phyloP scores from a whole-genome alignment of 768 basidiomycete species.

The Tulasnella sp. region DNA sequence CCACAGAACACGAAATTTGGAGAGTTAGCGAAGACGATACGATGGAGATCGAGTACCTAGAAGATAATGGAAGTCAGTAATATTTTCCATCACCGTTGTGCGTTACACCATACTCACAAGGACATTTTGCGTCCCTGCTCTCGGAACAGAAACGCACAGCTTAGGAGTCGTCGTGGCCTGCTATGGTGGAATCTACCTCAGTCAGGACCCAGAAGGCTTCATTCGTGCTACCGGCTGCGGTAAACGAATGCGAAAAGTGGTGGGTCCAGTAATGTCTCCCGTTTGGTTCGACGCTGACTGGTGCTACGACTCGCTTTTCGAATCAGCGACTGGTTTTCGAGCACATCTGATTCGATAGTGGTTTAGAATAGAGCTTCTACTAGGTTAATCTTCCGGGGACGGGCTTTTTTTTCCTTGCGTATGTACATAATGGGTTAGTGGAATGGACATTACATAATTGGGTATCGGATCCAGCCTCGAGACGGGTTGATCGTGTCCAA shows the following conservation, averaged over 20 bases:
- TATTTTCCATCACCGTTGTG: neutral
- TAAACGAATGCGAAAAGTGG: neutral
- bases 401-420: neutral
- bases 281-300: neutral
- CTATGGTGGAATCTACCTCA: neutral
- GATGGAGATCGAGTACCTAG: neutral
- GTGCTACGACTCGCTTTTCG: neutral
- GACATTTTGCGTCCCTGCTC: neutral
- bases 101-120: no score
- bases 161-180: neutral
- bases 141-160: neutral
- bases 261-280: neutral
- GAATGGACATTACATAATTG: constrained; percentile 3
- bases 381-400: neutral
- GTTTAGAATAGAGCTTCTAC: neutral
- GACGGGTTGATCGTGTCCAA: neutral
- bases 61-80: neutral
- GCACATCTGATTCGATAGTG: neutral
- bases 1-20: neutral
- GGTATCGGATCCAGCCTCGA: neutral
- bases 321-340: neutral
- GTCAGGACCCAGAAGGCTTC: neutral
- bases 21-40: neutral
- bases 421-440: neutral
- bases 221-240: neutral